Evolutionary conservation across 75 land plant genomes (phyloP), one percentile per base, ranked within the genome.

Genomic region (Pinus tabuliformis): DNA sequence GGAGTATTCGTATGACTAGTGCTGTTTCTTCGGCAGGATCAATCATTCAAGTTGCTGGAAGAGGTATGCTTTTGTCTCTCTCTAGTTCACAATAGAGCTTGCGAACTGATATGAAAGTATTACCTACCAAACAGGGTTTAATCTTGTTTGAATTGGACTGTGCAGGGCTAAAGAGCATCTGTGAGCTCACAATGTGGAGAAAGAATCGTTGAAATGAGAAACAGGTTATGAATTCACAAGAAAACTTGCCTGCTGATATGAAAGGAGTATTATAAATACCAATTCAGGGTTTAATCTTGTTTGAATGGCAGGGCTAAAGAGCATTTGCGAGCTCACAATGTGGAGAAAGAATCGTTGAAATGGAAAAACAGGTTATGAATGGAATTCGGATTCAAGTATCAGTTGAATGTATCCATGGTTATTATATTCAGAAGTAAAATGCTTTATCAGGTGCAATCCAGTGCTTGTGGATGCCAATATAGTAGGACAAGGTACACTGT

Each of bases 21-120:
- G 6, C 18, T 36, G 70, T 65, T 65, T 4, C 70, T 33, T 39
- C 70, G 37, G 70, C 18, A 37, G 49, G 49, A 45, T 30, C 70
- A 65, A 65, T 65, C 17, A 33, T 65, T 5, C 70, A 65, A 65
- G 70, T 36, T 65, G 70, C 70, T 37, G 70, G 70, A 65, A 65
- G 70, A 39, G 70, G 70, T 65, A 4, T 16, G 70, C 17, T 36
- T 65, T 15, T 14, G 12, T 14, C 30, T 26, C 45, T 37, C 6
- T 45, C 49, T 18, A 36, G 70, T 65, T 5, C 36, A 65, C 42
- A 16, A 65, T 16, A 37, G 16, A 45, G 49, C 49, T 45, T 36
- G 1, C 70, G 37, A 37, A 0, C 18, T 65, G 42, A 37, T 65
- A 65, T 36, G 45, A 62, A 62, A 62, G 16, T 15, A 37, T 45